A percentile compares a stretch with the other conserved stretches of the same genome.
Evolutionary conservation across 202 grass and related monocot species (phyloP).

Genomic region (Zizania palustris): DNA sequence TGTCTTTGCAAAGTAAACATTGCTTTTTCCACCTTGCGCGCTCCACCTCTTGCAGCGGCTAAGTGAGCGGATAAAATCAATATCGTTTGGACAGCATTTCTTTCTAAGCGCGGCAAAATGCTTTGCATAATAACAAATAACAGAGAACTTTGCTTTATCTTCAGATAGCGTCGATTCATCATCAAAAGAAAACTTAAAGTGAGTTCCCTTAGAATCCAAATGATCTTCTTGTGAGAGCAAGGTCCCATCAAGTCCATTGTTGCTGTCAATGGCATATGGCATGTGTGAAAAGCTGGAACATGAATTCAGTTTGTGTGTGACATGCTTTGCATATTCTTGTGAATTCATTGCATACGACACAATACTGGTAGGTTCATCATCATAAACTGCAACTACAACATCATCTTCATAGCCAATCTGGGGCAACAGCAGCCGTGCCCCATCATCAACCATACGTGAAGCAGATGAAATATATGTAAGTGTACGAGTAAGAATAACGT

Average conservation of each 20-base stretch:
- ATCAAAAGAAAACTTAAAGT: conserved; percentile 83
- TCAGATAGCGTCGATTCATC: conserved; percentile 67
- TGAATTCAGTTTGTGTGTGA: conserved; percentile 48
- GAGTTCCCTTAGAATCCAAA: conserved; percentile 45
- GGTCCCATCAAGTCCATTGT: conserved; percentile 46
- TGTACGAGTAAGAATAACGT: conserved; percentile 57
- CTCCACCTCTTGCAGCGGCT: conserved; percentile 96
- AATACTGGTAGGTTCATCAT: conserved; percentile 94
- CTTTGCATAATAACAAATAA: conserved; percentile 89
- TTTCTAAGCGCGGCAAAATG: conserved; percentile 80
- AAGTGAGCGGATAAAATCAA: conserved; percentile 89
- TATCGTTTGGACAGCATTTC: conserved; percentile 82
- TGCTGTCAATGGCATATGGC: conserved; percentile 35
- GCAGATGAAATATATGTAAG: conserved; percentile 58
- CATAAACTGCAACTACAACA: conserved; percentile 82
- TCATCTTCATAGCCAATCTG: conserved; percentile 52
- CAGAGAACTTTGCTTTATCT: conserved; percentile 82
- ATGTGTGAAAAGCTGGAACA: conserved; percentile 48
- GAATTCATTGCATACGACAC: conserved; percentile 89
- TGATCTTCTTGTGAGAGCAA: conserved; percentile 52
- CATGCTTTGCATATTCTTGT: conserved; percentile 67
- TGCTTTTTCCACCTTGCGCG: conserved; percentile 96
- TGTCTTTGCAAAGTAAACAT: conserved; percentile 96
- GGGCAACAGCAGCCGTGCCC: conserved; percentile 68
- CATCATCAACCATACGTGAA: conserved; percentile 60